phyloP scores from a whole-genome alignment of 257 asterid species.

The Coffea eugenioides region DNA sequence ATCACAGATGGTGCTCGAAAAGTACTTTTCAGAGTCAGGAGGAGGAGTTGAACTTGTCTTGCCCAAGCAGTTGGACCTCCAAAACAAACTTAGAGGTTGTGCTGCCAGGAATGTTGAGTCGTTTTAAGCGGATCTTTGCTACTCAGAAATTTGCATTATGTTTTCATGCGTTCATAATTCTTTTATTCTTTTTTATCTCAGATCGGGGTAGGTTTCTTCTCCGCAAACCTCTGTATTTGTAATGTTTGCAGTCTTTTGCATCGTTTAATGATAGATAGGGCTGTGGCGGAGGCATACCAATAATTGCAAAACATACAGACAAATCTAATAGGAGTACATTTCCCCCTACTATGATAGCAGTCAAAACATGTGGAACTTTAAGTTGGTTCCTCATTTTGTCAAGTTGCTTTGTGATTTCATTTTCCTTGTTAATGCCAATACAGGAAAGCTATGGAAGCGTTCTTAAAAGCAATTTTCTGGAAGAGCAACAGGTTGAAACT shows the following conservation, averaged over 20 bases:
- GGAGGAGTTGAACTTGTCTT: constrained; percentile 64
- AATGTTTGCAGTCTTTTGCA: not conserved
- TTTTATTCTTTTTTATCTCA: not conserved
- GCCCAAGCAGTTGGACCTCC: constrained; percentile 73
- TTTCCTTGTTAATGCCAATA: not conserved
- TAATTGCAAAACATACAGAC: not conserved
- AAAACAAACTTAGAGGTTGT: constrained; percentile 51
- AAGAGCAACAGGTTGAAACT: not conserved
- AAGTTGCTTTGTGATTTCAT: not conserved
- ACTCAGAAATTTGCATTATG: constrained; percentile 10
- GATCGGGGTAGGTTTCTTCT: not conserved
- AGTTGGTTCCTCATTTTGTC: not conserved
- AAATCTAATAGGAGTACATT: not conserved
- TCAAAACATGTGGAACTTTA: not conserved
- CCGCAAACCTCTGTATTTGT: not conserved
- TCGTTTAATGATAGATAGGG: not conserved
- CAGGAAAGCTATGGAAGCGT: not conserved
- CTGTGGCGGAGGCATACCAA: not conserved
- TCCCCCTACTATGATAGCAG: not conserved
- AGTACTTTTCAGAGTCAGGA: constrained; percentile 63
- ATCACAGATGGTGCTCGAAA: constrained; percentile 76
- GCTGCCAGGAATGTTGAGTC: constrained; percentile 53
- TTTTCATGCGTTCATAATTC: not conserved
- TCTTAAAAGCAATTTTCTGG: too few species aligned
- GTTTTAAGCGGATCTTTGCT: constrained; percentile 1